Base-by-base conservation (phyloP, 2,329 filamentous ascomycete genomes). In the Pseudogymnoascus sp. region DNA sequence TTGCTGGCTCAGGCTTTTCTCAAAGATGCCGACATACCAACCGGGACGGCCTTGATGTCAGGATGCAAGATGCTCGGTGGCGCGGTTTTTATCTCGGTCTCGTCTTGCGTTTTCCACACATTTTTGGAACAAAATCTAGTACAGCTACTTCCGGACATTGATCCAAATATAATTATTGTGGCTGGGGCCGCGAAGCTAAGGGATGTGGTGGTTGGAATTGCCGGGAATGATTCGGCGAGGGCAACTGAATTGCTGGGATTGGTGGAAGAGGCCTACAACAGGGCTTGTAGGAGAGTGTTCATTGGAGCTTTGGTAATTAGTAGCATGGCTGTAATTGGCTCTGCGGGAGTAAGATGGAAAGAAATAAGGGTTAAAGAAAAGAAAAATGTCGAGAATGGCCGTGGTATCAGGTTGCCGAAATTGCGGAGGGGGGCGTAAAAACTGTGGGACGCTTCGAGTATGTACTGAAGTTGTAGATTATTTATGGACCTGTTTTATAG, bases 41-140 rank as follows among this genome's bases (percentile, higher is more conserved):
- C 81, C 1, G 82, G 74, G 26, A 81, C 78, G 6, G 80, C 81
- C 5, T 78, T 75, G 59, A 76, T 83, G 2, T 77, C 80, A 45
- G 88, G 90, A 73, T 85, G 83, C 75, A 84, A 89, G 69, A 79
- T 80, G 1, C 78, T 90, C 4, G 86, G 86, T 45, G 86, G 86
- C 4, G 84, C 87, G 2, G 73, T 90, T 23, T 83, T 83, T 66
- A 81, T 90, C 59, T 81, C 83, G 4, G 82, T 88, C 12, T 82
- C 83, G 0, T 84, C 90, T 71, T 83, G 85, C 23, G 79, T 89
- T 55, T 89, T 90, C 26, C 45, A 55, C n/a, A 8, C 26, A 19
- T 55, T 12, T 23, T 55, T 55, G 7, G 26, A 16, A 55, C 45
- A n/a, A n/a, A 31, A n/a, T 33, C 45, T 55, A 33, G 8, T 19